Evolutionary conservation across 768 basidiomycete species (phyloP).

Genomic region (Termitomyces heimii): DNA sequence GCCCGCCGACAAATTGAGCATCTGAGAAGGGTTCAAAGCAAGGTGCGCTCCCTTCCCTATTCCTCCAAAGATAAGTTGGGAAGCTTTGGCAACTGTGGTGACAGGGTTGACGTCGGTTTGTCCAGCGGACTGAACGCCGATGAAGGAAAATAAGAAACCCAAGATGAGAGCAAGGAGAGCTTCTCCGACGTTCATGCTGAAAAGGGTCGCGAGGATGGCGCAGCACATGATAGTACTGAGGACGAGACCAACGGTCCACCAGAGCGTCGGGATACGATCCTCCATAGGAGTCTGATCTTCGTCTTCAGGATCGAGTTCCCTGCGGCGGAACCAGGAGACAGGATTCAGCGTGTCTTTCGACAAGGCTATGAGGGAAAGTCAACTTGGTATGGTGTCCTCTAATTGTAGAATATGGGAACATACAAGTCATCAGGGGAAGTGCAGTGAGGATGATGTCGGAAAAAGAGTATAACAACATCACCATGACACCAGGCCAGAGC

Average conservation of each 20-base stretch:
- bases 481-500: slow-evolving; percentile 55
- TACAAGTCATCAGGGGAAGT: slow-evolving; percentile 27
- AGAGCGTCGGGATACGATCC: slow-evolving; percentile 49
- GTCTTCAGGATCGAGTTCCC: slow-evolving; percentile 31
- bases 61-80: slow-evolving; percentile 63
- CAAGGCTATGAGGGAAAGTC: slow-evolving; percentile 8
- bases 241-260: slow-evolving; percentile 50
- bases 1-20: slow-evolving; percentile 47
- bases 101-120: slow-evolving; percentile 60
- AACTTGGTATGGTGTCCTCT: background rate
- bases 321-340: slow-evolving; percentile 22
- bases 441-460: slow-evolving; percentile 42
- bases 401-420: background rate
- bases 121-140: slow-evolving; percentile 56
- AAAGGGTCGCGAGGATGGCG: slow-evolving; percentile 47
- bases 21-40: slow-evolving; percentile 27
- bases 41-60: slow-evolving; percentile 43
- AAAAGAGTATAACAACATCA: slow-evolving; percentile 59
- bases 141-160: slow-evolving; percentile 62
- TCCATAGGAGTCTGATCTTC: slow-evolving; percentile 46
- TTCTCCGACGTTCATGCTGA: slow-evolving; percentile 53
- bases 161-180: slow-evolving; percentile 51
- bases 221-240: slow-evolving; percentile 42
- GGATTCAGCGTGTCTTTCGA: slow-evolving; percentile 19
- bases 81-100: slow-evolving; percentile 54